Conservation (phyloP, 352 stramenopile species). For the Pythium guiyangense region DNA sequence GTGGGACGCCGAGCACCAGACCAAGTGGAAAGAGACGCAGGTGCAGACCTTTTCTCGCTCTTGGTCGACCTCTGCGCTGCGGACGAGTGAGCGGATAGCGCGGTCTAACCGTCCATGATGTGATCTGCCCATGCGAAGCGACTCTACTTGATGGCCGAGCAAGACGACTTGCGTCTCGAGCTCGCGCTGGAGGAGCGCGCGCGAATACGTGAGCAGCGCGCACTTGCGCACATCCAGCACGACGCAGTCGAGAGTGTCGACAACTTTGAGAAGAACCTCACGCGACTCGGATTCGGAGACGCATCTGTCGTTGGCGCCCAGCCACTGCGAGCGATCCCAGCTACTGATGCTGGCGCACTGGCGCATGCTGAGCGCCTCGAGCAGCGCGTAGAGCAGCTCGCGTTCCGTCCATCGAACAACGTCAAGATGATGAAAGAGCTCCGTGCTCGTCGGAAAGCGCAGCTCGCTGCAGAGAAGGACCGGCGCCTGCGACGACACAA, state of each 20-base stretch:
- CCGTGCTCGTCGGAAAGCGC: slow-evolving; percentile 52
- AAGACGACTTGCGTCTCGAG: slow-evolving; percentile 53
- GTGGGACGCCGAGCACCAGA: slow-evolving; percentile 47
- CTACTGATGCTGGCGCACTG: slow-evolving; percentile 30
- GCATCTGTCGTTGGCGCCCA: slow-evolving; percentile 14
- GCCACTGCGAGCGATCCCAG: slow-evolving; percentile 31
- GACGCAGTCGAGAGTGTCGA: slow-evolving; percentile 42
- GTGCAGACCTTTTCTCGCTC: too few relatives aligned
- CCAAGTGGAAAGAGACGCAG: slow-evolving; percentile 56
- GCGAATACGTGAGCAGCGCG: slow-evolving; percentile 23
- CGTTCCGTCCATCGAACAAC: slow-evolving; percentile 75
- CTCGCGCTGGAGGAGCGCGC: slow-evolving; percentile 44
- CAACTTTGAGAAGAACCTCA: slow-evolving; percentile 66
- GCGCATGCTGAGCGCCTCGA: slow-evolving; percentile 41
- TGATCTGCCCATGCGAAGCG: slow-evolving; percentile 7
- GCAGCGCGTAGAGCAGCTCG: slow-evolving; percentile 37
- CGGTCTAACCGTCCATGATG: too few relatives aligned
- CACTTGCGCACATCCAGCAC: slow-evolving; percentile 22
- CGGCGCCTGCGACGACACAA: slow-evolving; percentile 45
- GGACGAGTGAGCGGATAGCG: too few relatives aligned
- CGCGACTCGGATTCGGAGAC: slow-evolving; percentile 36
- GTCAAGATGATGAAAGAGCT: slow-evolving; percentile 85
- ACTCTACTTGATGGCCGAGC: slow-evolving; percentile 31
- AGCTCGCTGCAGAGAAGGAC: slow-evolving; percentile 66
- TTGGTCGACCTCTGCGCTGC: too few relatives aligned